phyloP scores from a whole-genome alignment of 495 filamentous ascomycete species.

The Neurospora sp. region DNA sequence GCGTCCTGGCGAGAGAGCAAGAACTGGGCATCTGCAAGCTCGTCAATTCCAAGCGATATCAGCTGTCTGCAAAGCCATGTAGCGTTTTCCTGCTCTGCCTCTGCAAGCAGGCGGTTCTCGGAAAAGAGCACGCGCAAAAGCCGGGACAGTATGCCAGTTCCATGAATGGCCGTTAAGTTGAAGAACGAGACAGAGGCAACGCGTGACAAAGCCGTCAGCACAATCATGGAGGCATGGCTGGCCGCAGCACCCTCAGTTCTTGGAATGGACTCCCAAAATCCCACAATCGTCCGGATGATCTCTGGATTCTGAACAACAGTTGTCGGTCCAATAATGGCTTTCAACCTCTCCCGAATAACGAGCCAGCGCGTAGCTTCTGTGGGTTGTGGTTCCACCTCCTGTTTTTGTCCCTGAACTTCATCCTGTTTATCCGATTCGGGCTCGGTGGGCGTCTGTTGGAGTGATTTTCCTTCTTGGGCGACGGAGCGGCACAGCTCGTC shows the following conservation, averaged over 20 bases:
- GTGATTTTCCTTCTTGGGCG: slow-evolving; percentile 2
- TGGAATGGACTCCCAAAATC: slow-evolving; percentile 55
- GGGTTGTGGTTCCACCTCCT: not conserved
- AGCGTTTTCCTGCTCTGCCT: slow-evolving; percentile 47
- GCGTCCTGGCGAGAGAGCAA: slow-evolving; percentile 58
- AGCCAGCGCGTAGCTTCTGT: not conserved
- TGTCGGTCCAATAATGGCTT: slow-evolving; percentile 40
- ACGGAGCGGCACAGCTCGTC: slow-evolving; percentile 39
- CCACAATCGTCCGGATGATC: slow-evolving; percentile 51
- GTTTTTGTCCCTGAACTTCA: not conserved
- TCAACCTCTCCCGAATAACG: slow-evolving; percentile 31
- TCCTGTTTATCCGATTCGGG: not conserved
- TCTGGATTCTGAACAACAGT: slow-evolving; percentile 53
- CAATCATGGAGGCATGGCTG: slow-evolving; percentile 46
- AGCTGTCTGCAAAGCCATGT: slow-evolving; percentile 49
- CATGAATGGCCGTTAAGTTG: slow-evolving; percentile 70
- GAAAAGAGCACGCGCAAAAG: slow-evolving; percentile 62
- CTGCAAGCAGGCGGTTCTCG: slow-evolving; percentile 31
- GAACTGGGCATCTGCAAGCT: slow-evolving; percentile 66
- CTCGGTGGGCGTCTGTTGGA: not conserved
- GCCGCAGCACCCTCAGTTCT: slow-evolving; percentile 29
- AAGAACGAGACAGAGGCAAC: slow-evolving; percentile 51
- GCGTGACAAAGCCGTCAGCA: slow-evolving; percentile 44
- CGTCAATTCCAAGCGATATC: slow-evolving; percentile 60
- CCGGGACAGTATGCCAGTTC: slow-evolving; percentile 62